These are phyloP conservation scores for Dendrobium nobile DNA, from an alignment of 106 monocot species.

Conservation along the genomic window DNA sequence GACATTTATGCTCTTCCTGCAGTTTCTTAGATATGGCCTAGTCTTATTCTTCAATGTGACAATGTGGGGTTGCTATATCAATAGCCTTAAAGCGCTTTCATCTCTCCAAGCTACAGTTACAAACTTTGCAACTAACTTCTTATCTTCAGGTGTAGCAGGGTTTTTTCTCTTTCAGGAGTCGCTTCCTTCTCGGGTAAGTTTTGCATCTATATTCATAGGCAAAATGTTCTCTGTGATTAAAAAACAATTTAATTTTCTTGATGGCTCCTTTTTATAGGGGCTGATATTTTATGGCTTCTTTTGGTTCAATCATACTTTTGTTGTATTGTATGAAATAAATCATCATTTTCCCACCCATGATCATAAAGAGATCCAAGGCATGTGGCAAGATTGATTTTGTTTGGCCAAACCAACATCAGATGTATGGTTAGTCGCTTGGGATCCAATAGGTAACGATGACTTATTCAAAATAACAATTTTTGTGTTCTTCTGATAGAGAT, in stretches of 20 bases:
- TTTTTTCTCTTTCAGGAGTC: conserved; percentile 79
- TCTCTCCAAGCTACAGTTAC: conserved; percentile 96
- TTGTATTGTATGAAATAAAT: not conserved
- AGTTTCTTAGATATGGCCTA: conserved; percentile 73
- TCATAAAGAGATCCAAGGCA: no score
- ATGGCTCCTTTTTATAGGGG: not conserved
- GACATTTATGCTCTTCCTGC: conserved; percentile 10
- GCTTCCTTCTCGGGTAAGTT: conserved; percentile 57
- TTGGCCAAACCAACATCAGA: no score
- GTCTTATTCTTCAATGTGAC: conserved; percentile 72
- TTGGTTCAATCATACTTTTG: not conserved
- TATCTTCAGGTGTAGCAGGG: conserved; percentile 82
- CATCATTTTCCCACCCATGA: not conserved
- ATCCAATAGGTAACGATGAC: no score
- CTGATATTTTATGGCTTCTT: not conserved
- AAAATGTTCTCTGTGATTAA: not conserved
- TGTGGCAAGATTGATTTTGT: no score
- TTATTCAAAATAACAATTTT: no score
- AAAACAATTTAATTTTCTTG: not conserved
- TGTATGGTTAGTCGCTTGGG: no score
- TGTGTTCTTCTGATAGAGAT: no score
- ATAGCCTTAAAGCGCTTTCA: conserved; percentile 87
- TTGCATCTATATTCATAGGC: not conserved
- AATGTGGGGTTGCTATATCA: conserved; percentile 99
- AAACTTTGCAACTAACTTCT: conserved; percentile 87